These are phyloP conservation scores for Cordyceps pruinosa DNA, from an alignment of 2,329 filamentous ascomycete species.

Conservation along the genomic window DNA sequence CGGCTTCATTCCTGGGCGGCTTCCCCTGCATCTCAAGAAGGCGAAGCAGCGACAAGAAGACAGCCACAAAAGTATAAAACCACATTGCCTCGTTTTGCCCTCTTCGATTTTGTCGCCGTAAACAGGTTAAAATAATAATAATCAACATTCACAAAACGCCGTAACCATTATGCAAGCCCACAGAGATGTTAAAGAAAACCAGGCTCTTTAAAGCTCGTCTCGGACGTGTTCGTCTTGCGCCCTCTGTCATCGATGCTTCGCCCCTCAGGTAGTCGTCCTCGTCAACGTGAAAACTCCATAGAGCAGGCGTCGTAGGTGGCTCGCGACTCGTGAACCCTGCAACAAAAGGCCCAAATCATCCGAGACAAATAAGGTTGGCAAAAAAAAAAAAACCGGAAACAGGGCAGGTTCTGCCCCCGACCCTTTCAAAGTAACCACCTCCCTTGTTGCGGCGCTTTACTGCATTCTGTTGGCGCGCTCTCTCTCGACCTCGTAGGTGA, in stretches of 20 bases:
- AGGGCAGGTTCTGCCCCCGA: background rate
- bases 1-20: too few species aligned
- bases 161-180: conserved; percentile 12
- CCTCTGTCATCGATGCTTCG: background rate
- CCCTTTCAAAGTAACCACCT: background rate
- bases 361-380: background rate
- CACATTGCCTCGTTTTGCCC: conserved; percentile 4
- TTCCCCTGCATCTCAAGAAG: background rate
- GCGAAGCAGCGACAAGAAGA: background rate
- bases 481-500: conserved; percentile 96
- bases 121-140: conserved; percentile 5
- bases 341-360: background rate
- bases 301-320: background rate
- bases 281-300: background rate
- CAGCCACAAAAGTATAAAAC: conserved; percentile 5
- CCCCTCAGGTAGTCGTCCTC: background rate
- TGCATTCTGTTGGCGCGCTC: conserved; percentile 52
- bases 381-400: background rate
- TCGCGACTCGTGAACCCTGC: background rate
- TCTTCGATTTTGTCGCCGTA: conserved; percentile 7
- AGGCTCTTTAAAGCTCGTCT: background rate
- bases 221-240: background rate
- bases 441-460: conserved; percentile 16
- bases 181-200: background rate
- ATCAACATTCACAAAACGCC: conserved; percentile 9